Conservation (phyloP, 805 yeast species). For the Candida koratica region DNA sequence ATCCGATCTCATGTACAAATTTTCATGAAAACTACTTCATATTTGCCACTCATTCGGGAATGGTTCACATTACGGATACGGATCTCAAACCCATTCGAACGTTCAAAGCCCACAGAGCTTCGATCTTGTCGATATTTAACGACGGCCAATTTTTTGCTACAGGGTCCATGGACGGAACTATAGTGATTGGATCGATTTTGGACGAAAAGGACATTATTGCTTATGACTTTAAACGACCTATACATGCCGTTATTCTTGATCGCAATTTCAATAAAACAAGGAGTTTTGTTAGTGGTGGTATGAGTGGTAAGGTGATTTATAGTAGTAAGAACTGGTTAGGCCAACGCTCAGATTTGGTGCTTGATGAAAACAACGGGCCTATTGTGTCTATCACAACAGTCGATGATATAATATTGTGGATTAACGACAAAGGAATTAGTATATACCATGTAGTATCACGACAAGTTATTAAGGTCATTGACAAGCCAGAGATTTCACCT, state of each 20-base stretch:
- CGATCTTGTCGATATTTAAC: slow-evolving; percentile 66
- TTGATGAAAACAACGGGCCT: slow-evolving; percentile 64
- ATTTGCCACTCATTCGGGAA: slow-evolving; percentile 89
- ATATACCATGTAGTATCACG: slow-evolving; percentile 56
- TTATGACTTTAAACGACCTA: slow-evolving; percentile 80
- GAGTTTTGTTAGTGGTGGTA: slow-evolving; percentile 83
- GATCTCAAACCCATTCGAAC: slow-evolving; percentile 63
- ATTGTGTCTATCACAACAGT: slow-evolving; percentile 63
- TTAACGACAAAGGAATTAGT: slow-evolving; percentile 76
- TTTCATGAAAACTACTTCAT: slow-evolving; percentile 60
- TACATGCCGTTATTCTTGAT: slow-evolving; percentile 81
- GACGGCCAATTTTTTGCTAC: slow-evolving; percentile 78
- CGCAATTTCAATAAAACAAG: slow-evolving; percentile 58
- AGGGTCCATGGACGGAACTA: slow-evolving; percentile 92
- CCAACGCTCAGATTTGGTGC: slow-evolving; percentile 60
- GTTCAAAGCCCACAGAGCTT: slow-evolving; percentile 79
- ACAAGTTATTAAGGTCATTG: slow-evolving; percentile 46
- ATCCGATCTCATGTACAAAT: slow-evolving; percentile 70
- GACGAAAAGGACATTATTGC: slow-evolving; percentile 65
- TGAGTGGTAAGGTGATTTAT: slow-evolving; percentile 73
- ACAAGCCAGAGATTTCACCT: slow-evolving; percentile 52
- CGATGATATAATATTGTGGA: slow-evolving; percentile 72
- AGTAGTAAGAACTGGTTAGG: slow-evolving; percentile 88
- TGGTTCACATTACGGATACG: slow-evolving; percentile 62
- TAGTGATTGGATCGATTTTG: slow-evolving; percentile 67